phyloP scores from a whole-genome alignment of 108 stramenopile species.

The Pseudonitzschia delicatissima region DNA sequence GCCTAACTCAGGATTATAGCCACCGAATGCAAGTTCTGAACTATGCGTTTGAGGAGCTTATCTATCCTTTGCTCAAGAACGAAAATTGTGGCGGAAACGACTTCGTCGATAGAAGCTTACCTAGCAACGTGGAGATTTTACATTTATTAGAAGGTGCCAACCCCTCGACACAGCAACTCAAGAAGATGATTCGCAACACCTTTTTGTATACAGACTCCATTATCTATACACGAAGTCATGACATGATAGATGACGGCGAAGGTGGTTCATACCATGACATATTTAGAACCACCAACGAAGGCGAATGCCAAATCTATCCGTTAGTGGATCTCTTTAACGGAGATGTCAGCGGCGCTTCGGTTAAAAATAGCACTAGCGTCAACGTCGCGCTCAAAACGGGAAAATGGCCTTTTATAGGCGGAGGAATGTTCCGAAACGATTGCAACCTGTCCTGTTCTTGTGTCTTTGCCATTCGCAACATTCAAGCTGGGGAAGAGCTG shows the following conservation, averaged over 20 bases:
- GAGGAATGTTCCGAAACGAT: not conserved
- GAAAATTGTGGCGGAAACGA: not conserved
- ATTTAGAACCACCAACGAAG: not conserved
- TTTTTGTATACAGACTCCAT: too few species aligned
- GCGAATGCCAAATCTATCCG: not conserved
- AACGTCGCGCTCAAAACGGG: not conserved
- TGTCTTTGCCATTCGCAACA: slow-evolving; percentile 40
- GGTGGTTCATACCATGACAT: not conserved
- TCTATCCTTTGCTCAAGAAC: not conserved
- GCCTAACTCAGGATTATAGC: not conserved
- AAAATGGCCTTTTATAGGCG: not conserved
- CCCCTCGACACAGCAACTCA: not conserved
- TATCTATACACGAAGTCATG: too few species aligned
- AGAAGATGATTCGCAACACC: not conserved
- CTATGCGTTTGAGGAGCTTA: not conserved
- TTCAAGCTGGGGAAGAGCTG: slow-evolving; percentile 48
- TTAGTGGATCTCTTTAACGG: not conserved
- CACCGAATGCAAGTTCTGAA: not conserved
- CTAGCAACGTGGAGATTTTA: too few species aligned
- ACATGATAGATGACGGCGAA: too few species aligned
- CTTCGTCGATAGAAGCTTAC: not conserved
- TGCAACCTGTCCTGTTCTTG: not conserved
- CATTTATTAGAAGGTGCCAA: not conserved
- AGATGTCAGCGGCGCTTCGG: not conserved
- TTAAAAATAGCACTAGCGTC: not conserved